A percentile compares a stretch with the other conserved stretches of the same genome.
phyloP scores from a whole-genome alignment of 1,139 yeast species.

The Schwanniomyces etchellsii region DNA sequence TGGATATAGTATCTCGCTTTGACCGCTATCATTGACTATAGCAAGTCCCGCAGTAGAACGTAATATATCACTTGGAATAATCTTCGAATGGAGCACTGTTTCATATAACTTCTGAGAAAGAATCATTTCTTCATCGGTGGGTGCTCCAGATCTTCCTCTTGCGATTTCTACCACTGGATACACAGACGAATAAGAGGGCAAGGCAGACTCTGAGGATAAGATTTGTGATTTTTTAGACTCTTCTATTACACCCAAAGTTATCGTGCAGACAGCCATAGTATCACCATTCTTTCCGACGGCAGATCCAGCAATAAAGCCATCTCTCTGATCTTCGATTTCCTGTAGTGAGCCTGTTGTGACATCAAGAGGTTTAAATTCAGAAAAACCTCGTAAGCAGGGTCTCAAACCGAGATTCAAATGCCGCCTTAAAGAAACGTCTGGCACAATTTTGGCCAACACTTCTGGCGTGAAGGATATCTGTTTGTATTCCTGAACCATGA shows the following conservation, averaged over 20 bases:
- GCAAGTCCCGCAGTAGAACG: constrained; percentile 49
- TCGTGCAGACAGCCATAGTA: constrained; percentile 71
- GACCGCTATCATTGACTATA: constrained; percentile 33
- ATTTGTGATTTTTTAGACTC: constrained; percentile 15
- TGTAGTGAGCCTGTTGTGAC: constrained; percentile 19
- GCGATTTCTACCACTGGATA: constrained; percentile 80
- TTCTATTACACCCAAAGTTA: constrained; percentile 67
- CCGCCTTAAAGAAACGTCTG: constrained; percentile 75
- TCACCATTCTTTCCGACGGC: constrained; percentile 67
- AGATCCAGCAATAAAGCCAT: constrained; percentile 56
- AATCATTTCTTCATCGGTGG: constrained; percentile 87
- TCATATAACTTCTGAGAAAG: constrained; percentile 67
- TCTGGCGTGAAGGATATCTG: constrained; percentile 69
- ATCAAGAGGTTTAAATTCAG: constrained; percentile 62
- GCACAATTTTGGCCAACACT: constrained; percentile 78
- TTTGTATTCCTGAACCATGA: constrained; percentile 14
- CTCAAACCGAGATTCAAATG: constrained; percentile 70
- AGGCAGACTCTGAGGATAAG: neutral
- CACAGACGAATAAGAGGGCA: constrained; percentile 33
- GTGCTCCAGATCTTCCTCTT: constrained; percentile 74
- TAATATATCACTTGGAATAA: constrained; percentile 43
- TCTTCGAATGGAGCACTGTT: constrained; percentile 46
- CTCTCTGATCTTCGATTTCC: constrained; percentile 24
- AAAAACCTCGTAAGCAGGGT: constrained; percentile 63
- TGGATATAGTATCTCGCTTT: constrained; percentile 33